A percentile compares a stretch with the other conserved stretches of the same genome.
Conservation (phyloP, 1,284 basidiomycete species). For the Sanguinoderma infundibulare region DNA sequence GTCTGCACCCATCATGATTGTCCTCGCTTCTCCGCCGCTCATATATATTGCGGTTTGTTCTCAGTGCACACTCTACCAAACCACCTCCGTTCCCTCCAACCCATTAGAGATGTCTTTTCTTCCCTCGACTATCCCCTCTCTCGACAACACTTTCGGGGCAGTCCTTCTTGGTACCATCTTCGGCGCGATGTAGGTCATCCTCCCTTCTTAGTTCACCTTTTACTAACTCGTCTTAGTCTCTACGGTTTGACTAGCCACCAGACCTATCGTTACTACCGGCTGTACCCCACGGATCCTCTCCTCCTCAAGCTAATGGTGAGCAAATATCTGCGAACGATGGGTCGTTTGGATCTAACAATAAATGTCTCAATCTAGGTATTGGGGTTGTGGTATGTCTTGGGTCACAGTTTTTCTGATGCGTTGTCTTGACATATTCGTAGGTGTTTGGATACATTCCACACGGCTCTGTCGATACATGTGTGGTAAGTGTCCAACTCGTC, state of each 20-base stretch:
- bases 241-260: conserved; percentile 14
- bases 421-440: neutral
- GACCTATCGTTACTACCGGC: conserved; percentile 12
- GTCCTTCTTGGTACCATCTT: conserved; percentile 9
- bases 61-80: neutral
- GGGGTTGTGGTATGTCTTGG: neutral
- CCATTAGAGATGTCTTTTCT: neutral
- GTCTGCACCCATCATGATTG: neutral
- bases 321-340: neutral
- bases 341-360: no score
- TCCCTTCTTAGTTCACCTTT: no score
- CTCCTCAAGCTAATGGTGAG: conserved; percentile 9
- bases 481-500: neutral
- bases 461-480: conserved; percentile 1
- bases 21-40: neutral
- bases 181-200: conserved; percentile 3
- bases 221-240: neutral
- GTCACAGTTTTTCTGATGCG: no score
- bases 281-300: conserved; percentile 5
- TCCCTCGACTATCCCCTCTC: neutral
- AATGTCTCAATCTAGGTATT: neutral
- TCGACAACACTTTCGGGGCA: conserved; percentile 17
- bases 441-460: conserved; percentile 20
- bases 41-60: neutral
- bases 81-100: neutral